Evolutionary conservation across 495 filamentous ascomycete genomes (phyloP).

Genomic region (Thermochaetoides thermophila): DNA sequence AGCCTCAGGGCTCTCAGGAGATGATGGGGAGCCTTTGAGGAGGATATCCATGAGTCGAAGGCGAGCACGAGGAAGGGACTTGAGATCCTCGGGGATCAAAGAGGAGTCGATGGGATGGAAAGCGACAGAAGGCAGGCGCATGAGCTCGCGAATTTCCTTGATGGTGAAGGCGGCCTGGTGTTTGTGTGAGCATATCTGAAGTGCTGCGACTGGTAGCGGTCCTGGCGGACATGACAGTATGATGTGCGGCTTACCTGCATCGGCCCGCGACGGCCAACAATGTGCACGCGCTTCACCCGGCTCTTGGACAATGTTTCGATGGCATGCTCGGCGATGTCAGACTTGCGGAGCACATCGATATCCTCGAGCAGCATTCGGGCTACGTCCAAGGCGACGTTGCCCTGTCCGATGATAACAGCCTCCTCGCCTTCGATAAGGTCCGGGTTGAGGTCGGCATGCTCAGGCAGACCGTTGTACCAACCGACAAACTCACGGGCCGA

Average conservation of each 20-base stretch:
- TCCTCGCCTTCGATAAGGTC: constrained; percentile 65
- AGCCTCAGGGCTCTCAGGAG: background rate
- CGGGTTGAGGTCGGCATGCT: constrained; percentile 62
- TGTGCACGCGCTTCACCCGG: constrained; percentile 59
- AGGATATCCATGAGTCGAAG: constrained; percentile 70
- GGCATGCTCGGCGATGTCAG: constrained; percentile 78
- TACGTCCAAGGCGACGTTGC: constrained; percentile 91
- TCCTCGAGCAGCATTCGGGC: constrained; percentile 70
- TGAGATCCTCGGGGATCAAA: constrained; percentile 47
- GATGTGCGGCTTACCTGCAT: constrained; percentile 50
- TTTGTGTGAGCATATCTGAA: background rate
- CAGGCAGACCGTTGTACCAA: constrained; percentile 94
- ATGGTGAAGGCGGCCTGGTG: constrained; percentile 76
- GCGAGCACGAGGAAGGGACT: constrained; percentile 52
- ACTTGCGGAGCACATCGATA: constrained; percentile 55
- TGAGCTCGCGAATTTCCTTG: constrained; percentile 78
- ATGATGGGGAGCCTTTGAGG: constrained; percentile 48
- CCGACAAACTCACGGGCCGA: constrained; percentile 91
- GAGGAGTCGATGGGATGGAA: constrained; percentile 54
- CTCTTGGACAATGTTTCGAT: constrained; percentile 59
- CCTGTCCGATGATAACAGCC: constrained; percentile 83
- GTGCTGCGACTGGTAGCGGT: background rate
- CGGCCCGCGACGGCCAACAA: constrained; percentile 77
- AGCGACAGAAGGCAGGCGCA: constrained; percentile 56
- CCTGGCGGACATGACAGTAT: no score